A percentile compares a stretch with the other conserved stretches of the same genome.
Conservation (phyloP, 495 filamentous ascomycete genomes). For the Penicillium silybi region DNA sequence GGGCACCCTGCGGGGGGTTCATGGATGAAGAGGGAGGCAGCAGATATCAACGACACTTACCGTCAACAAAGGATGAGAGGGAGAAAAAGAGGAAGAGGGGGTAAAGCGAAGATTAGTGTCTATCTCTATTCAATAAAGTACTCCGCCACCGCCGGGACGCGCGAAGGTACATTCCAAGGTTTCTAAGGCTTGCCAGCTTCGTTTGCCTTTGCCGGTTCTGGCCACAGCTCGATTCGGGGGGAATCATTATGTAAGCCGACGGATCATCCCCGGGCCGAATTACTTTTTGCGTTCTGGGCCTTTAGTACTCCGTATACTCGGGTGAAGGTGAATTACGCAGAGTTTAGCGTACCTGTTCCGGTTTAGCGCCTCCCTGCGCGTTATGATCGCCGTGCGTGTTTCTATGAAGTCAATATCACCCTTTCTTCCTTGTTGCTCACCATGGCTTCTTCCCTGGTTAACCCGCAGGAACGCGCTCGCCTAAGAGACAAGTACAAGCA, state of each 20-base stretch:
- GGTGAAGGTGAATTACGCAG: too few relatives aligned
- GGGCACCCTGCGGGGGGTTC: not conserved
- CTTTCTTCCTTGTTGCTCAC: too few relatives aligned
- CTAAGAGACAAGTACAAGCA: too few relatives aligned
- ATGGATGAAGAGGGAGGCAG: not conserved
- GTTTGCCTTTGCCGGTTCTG: slow-evolving; percentile 8
- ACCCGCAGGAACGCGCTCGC: too few relatives aligned
- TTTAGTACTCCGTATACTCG: too few relatives aligned
- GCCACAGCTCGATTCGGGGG: slow-evolving; percentile 14
- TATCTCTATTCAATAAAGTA: slow-evolving; percentile 18
- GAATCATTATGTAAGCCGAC: slow-evolving; percentile 7
- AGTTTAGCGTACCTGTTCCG: too few relatives aligned
- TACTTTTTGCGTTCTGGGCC: slow-evolving; percentile 1
- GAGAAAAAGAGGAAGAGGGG: slow-evolving; percentile 6
- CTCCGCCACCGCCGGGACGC: slow-evolving; percentile 24
- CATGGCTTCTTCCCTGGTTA: too few relatives aligned
- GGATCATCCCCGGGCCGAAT: slow-evolving; percentile 13
- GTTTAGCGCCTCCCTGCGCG: too few relatives aligned
- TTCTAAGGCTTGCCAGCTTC: not conserved
- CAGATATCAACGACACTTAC: not conserved
- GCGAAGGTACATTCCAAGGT: slow-evolving; percentile 13
- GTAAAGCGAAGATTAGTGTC: not conserved
- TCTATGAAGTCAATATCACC: too few relatives aligned
- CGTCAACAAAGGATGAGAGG: not conserved
- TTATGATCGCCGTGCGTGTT: too few relatives aligned